These are phyloP conservation scores for Fusarium xyrophilum DNA, from an alignment of 2,329 filamentous ascomycete genomes.

Conservation along the genomic window DNA sequence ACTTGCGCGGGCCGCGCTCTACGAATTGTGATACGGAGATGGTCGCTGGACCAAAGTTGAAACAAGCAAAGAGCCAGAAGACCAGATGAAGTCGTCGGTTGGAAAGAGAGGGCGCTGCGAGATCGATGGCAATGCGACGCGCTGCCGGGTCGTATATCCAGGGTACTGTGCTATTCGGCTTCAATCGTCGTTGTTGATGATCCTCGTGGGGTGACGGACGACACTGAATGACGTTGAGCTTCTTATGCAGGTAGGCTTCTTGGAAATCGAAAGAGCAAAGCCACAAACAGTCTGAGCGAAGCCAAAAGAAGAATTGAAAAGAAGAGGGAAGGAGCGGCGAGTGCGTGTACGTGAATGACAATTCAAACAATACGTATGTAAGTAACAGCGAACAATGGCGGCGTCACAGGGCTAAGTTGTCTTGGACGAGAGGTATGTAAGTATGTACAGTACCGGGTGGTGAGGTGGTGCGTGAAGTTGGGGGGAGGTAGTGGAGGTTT, in stretches of 20 bases:
- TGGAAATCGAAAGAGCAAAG: neutral
- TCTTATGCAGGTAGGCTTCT: neutral
- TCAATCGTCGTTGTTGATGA: constrained; percentile 27
- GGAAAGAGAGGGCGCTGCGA: constrained; percentile 6
- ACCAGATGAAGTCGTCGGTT: constrained; percentile 8
- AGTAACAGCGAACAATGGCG: constrained; percentile 8
- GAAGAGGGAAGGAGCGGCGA: constrained; percentile 6
- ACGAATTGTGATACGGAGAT: constrained; percentile 29
- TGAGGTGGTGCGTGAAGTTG: constrained; percentile 1
- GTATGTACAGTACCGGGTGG: constrained; percentile 13
- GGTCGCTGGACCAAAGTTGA: constrained; percentile 33
- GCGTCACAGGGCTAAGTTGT: constrained; percentile 11
- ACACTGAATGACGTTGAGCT: constrained; percentile 17
- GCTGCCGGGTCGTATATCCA: constrained; percentile 14
- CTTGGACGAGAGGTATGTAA: constrained; percentile 8
- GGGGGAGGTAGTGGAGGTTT: constrained; percentile 29
- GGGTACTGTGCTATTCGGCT: constrained; percentile 4
- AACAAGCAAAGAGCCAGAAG: constrained; percentile 27
- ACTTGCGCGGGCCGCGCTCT: constrained; percentile 32
- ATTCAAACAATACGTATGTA: constrained; percentile 16
- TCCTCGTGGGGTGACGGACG: constrained; percentile 32
- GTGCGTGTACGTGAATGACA: constrained; percentile 9
- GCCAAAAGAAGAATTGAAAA: neutral
- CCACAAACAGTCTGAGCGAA: neutral
- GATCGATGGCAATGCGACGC: constrained; percentile 13